Evolutionary conservation across 192 early-diverging fungal genomes (phyloP).

Genomic region (Piromyces sp.): DNA sequence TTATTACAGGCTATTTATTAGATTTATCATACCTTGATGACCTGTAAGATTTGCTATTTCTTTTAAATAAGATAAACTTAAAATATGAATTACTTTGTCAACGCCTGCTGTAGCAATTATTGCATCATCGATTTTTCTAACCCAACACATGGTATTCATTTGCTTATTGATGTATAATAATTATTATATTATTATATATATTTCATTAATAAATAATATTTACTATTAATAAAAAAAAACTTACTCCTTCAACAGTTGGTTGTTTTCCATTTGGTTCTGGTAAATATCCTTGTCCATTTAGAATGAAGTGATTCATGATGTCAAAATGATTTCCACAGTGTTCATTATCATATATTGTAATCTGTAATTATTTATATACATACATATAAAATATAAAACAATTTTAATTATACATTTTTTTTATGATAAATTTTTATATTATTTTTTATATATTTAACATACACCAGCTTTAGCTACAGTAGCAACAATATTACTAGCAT

Average conservation of each 20-base stretch:
- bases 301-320: conserved; percentile 76
- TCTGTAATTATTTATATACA: conserved; percentile 18
- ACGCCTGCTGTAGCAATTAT: conserved; percentile 49
- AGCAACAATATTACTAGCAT: conserved; percentile 57
- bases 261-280: background rate
- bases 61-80: conserved; percentile 53
- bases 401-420: too few species aligned
- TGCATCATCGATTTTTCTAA: conserved; percentile 46
- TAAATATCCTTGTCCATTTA: conserved; percentile 11
- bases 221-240: background rate
- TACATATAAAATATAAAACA: too few species aligned
- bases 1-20: too few species aligned
- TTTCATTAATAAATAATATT: background rate
- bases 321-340: conserved; percentile 86
- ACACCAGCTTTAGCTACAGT: conserved; percentile 45
- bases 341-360: conserved; percentile 80
- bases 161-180: too few species aligned
- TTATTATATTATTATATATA: too few species aligned
- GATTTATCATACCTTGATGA: conserved; percentile 29
- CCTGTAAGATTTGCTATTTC: conserved; percentile 41
- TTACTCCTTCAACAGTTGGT: background rate
- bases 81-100: conserved; percentile 41
- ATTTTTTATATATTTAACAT: conserved; percentile 7
- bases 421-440: background rate
- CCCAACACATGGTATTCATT: conserved; percentile 55